Conservation (phyloP, 495 filamentous ascomycete genomes). For the Neurospora sp. region DNA sequence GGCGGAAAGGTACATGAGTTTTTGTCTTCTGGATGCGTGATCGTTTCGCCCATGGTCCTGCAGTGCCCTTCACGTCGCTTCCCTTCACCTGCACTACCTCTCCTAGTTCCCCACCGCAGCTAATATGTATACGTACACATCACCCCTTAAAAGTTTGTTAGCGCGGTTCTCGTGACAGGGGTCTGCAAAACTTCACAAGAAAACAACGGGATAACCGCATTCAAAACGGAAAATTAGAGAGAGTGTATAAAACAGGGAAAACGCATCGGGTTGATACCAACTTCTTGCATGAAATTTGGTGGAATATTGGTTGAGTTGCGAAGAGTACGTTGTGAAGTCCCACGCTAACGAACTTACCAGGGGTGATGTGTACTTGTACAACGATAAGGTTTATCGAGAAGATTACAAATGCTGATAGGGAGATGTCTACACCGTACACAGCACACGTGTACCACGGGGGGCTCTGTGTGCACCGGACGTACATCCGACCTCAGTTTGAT, state of each 20-base stretch:
- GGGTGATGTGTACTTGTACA: neutral
- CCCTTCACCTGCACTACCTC: neutral
- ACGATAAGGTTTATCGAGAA: neutral
- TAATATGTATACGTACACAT: neutral
- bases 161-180: too few relatives aligned
- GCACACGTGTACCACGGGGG: neutral
- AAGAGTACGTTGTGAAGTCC: too few relatives aligned
- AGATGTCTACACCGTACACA: neutral
- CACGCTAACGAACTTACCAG: too few relatives aligned
- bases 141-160: too few relatives aligned
- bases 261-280: too few relatives aligned
- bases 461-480: neutral
- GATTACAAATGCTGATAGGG: neutral
- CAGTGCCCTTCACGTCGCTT: neutral
- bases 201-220: too few relatives aligned
- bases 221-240: too few relatives aligned
- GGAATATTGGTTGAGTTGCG: too few relatives aligned
- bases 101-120: neutral
- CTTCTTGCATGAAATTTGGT: too few relatives aligned
- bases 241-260: too few relatives aligned
- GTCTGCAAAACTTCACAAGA: too few relatives aligned
- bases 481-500: neutral
- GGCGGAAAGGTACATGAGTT: neutral
- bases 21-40: neutral
- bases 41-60: neutral